phyloP scores from a whole-genome alignment of 2,329 filamentous ascomycete species.

The Helotiales sp. region DNA sequence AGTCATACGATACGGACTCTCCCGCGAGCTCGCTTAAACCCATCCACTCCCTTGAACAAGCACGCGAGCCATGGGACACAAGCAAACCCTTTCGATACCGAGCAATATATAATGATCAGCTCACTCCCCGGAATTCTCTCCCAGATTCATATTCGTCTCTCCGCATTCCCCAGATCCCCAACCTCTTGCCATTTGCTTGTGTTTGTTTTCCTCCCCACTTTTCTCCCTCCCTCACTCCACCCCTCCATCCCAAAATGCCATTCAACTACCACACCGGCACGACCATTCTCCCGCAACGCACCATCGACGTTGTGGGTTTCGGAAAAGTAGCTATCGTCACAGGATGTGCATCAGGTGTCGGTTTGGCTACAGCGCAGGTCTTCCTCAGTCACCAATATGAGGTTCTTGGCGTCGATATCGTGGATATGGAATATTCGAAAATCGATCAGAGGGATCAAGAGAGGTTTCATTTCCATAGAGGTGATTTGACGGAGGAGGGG shows the following conservation, averaged over 20 bases:
- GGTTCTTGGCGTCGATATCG: slow-evolving; percentile 43
- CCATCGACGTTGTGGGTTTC: slow-evolving; percentile 27
- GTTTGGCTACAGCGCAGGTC: slow-evolving; percentile 43
- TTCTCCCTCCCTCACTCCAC: background rate
- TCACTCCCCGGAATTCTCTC: background rate
- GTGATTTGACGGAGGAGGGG: slow-evolving; percentile 41
- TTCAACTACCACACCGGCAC: slow-evolving; percentile 5
- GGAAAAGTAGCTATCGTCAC: slow-evolving; percentile 33
- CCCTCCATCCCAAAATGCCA: background rate
- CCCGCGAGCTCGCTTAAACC: slow-evolving; percentile 1
- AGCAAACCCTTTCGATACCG: background rate
- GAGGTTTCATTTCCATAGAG: slow-evolving; percentile 44
- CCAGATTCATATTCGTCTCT: background rate
- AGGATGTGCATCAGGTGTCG: slow-evolving; percentile 43
- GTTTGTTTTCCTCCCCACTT: background rate
- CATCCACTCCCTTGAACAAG: background rate
- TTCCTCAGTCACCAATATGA: slow-evolving; percentile 42
- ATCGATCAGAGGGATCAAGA: slow-evolving; percentile 28
- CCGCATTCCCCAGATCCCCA: background rate
- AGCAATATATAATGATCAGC: background rate
- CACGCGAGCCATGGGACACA: background rate
- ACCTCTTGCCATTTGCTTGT: background rate
- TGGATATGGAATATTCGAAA: slow-evolving; percentile 42
- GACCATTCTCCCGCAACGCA: slow-evolving; percentile 17
- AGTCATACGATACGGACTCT: slow-evolving; percentile 10